Percentiles rank a stretch among this genome's conserved stretches.
phyloP scores from a whole-genome alignment of 768 basidiomycete species.

The Psilocybe cyanescens region DNA sequence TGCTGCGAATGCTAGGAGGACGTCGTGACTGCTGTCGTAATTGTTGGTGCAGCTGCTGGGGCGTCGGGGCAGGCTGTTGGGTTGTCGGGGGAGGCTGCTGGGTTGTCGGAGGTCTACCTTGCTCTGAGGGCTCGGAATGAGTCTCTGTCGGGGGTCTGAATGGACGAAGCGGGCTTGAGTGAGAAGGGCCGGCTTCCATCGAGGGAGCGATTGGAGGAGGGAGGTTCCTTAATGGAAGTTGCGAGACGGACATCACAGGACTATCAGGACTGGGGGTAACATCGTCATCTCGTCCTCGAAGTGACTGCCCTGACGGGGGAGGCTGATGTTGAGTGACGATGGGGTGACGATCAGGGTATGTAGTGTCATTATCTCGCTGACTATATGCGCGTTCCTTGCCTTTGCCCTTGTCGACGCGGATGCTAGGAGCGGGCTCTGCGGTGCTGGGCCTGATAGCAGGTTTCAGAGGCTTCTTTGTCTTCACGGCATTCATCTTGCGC shows the following conservation, averaged over 20 bases:
- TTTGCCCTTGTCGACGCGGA: constrained; percentile 16
- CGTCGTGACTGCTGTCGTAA: background rate
- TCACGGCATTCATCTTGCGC: constrained; percentile 22
- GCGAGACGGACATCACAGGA: constrained; percentile 21
- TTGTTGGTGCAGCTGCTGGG: constrained; percentile 6
- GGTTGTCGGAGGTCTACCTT: background rate
- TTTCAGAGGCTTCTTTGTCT: constrained; percentile 6
- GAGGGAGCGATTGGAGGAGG: constrained; percentile 6
- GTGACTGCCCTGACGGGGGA: background rate
- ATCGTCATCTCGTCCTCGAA: constrained; percentile 5
- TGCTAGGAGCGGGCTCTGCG: constrained; percentile 4
- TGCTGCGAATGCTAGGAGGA: constrained; percentile 9
- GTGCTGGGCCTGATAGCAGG: constrained; percentile 3
- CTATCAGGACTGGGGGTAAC: constrained; percentile 9
- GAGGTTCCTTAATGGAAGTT: constrained; percentile 15
- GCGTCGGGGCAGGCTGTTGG: background rate
- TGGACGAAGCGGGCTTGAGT: constrained; percentile 10
- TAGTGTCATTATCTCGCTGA: background rate
- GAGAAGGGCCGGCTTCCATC: constrained; percentile 9
- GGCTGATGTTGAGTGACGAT: too few species aligned
- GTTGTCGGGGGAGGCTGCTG: background rate
- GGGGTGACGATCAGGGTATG: background rate
- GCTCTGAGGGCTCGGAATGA: constrained; percentile 2
- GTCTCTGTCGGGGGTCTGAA: constrained; percentile 12
- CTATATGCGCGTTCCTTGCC: constrained; percentile 10